Conservation (phyloP, 352 stramenopile genomes). For the Globisporangium camurandrum region DNA sequence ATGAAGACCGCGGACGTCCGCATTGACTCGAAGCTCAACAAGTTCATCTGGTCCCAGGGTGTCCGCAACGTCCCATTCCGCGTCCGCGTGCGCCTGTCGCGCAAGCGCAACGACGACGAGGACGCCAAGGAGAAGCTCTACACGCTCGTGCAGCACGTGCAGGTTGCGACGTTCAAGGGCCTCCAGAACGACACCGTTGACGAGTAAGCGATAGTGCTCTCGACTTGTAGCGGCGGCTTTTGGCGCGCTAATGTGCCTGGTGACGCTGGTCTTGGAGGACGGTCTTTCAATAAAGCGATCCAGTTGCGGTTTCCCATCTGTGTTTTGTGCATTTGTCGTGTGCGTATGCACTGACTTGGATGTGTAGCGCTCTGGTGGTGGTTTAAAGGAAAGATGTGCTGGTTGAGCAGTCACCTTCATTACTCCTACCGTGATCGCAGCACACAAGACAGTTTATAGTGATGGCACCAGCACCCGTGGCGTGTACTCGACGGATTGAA, state of each 20-base stretch:
- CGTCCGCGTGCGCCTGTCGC: slow-evolving; percentile 95
- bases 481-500: no score
- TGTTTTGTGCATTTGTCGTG: background rate
- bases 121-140: slow-evolving; percentile 99
- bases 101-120: slow-evolving; percentile 99
- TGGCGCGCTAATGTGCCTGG: no score
- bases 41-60: slow-evolving; percentile 96
- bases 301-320: slow-evolving; percentile 15
- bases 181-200: slow-evolving; percentile 95
- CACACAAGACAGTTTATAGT: no score
- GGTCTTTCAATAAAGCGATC: slow-evolving; percentile 9
- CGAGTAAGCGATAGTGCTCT: slow-evolving; percentile 45
- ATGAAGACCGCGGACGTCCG: slow-evolving; percentile 98
- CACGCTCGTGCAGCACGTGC: slow-evolving; percentile 97
- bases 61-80: slow-evolving; percentile 97
- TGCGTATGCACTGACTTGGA: background rate
- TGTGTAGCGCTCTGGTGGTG: background rate
- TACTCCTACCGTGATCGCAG: no score
- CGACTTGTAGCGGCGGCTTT: background rate
- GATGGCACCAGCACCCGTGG: no score
- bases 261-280: background rate
- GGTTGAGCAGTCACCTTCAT: no score
- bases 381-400: no score
- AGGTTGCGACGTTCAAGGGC: slow-evolving; percentile 95
- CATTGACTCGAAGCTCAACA: slow-evolving; percentile 95